These are phyloP conservation scores for Candida suzukii DNA, from an alignment of 805 yeast genomes.

Conservation along the genomic window DNA sequence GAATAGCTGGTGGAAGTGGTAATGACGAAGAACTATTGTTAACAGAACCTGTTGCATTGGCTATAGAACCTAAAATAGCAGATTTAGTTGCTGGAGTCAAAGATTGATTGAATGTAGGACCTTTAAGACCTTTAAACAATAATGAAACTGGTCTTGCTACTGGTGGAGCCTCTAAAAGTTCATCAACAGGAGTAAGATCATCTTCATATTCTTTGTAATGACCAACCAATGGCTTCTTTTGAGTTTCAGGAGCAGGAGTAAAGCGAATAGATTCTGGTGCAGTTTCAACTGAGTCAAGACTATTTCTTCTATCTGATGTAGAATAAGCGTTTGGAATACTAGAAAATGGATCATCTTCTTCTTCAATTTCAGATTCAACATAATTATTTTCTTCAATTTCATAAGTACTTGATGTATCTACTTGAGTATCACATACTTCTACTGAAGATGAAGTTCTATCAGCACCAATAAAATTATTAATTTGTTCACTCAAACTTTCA, in stretches of 20 bases:
- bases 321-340: background rate
- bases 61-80: conserved; percentile 22
- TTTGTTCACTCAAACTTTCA: background rate
- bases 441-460: too few relatives aligned
- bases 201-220: background rate
- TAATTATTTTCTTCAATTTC: too few relatives aligned
- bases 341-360: background rate
- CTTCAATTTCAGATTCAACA: background rate
- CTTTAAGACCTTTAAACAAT: conserved; percentile 59
- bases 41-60: conserved; percentile 28
- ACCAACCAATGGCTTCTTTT: background rate
- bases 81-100: conserved; percentile 19
- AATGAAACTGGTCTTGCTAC: conserved; percentile 17
- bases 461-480: background rate
- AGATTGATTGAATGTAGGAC: conserved; percentile 42
- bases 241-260: background rate
- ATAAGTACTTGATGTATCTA: background rate
- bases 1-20: background rate
- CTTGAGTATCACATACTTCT: background rate
- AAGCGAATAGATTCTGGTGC: background rate
- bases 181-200: too few relatives aligned
- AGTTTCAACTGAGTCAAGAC: background rate
- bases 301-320: background rate
- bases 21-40: background rate
- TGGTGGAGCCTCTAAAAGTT: background rate